A percentile compares a stretch with the other conserved stretches of the same genome.
Conservation (phyloP, 306 rosid genomes). For the Neltuma alba region DNA sequence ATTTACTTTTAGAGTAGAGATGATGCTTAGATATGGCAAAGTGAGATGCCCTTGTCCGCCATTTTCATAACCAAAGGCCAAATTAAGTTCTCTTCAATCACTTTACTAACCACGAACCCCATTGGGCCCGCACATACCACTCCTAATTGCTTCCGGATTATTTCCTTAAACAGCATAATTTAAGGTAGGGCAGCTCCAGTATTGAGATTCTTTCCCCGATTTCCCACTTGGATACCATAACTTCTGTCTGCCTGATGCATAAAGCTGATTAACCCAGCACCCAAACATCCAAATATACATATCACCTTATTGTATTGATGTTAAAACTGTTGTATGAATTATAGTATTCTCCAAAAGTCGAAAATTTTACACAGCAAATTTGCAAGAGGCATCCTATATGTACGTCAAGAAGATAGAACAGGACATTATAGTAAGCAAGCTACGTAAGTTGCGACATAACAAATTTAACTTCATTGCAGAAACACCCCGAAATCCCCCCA, state of each 20-base stretch:
- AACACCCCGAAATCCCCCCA: background rate
- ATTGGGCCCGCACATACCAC: background rate
- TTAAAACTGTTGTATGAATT: no score
- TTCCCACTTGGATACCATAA: background rate
- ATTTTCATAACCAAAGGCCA: conserved; percentile 16
- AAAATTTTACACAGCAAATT: background rate
- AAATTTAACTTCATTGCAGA: background rate
- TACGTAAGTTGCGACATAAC: background rate
- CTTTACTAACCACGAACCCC: background rate
- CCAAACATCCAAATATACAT: background rate
- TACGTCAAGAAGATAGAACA: background rate
- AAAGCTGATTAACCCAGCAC: background rate
- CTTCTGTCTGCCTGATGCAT: background rate
- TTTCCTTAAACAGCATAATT: conserved; percentile 22
- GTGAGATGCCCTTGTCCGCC: conserved; percentile 45
- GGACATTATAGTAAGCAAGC: background rate
- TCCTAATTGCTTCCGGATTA: background rate
- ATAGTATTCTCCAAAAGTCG: background rate
- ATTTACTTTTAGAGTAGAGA: conserved; percentile 8
- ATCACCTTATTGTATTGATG: background rate
- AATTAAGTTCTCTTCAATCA: conserved; percentile 27
- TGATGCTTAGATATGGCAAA: conserved; percentile 18
- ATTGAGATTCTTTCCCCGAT: background rate
- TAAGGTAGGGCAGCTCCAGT: background rate
- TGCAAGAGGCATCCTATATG: background rate